phyloP scores from a whole-genome alignment of 2,329 filamentous ascomycete genomes.

The Fusarium succisae region DNA sequence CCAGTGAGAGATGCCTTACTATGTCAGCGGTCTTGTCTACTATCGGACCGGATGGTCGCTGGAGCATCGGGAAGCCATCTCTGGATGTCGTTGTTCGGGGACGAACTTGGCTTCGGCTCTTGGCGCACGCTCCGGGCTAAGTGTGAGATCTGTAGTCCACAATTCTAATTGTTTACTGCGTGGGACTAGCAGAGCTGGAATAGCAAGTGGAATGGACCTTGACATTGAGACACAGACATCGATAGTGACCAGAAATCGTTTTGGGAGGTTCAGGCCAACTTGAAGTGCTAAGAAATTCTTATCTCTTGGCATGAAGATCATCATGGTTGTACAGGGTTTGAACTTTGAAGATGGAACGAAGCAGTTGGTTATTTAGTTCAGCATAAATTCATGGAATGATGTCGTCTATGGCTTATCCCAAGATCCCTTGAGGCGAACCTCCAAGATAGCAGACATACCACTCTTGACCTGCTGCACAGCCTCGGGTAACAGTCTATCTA shows the following conservation, averaged over 20 bases:
- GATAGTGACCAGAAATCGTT: no score
- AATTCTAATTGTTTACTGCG: background rate
- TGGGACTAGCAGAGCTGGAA: background rate
- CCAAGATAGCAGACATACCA: background rate
- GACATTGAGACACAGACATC: background rate
- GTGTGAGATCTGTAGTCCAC: no score
- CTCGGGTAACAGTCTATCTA: background rate
- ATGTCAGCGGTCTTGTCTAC: background rate
- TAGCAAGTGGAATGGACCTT: accelerated
- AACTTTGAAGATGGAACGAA: background rate
- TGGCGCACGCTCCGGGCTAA: background rate
- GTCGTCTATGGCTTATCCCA: background rate
- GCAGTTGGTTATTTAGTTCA: background rate
- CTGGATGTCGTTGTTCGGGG: background rate
- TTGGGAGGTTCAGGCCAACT: background rate
- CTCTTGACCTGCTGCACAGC: background rate
- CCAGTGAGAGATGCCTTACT: background rate
- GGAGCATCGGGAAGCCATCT: background rate
- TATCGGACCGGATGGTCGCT: background rate
- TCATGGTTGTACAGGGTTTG: accelerated
- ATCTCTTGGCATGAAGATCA: background rate
- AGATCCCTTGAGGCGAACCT: background rate
- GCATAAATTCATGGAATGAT: background rate
- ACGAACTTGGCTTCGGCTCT: background rate
- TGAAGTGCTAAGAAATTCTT: background rate